Base-by-base conservation (phyloP, 805 yeast species). In the Candida odintsovae region DNA sequence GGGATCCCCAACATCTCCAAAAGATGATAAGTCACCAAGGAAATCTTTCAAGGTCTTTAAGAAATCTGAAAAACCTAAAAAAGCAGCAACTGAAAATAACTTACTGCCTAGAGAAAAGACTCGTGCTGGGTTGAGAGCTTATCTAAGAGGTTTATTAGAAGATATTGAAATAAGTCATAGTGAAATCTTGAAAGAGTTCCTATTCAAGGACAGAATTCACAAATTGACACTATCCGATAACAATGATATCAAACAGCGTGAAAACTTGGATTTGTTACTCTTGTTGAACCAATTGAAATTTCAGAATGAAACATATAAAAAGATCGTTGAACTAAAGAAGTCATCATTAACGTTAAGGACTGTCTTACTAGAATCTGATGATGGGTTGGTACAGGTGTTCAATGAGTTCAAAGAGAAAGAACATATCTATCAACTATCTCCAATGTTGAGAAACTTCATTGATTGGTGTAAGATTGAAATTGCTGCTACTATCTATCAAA, bases 401-500 rank as follows among this genome's bases (percentile, higher is more conserved):
- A 58, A 71, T 25, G 95, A 89, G 55, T 69, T 94, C 22, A 83
- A 84, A 44, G 60, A 63, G 4, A 75, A 81, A 36, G 62, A 68
- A 0, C 69, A 67, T 13, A 73, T 86, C 7, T 65, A 66, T 12
- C 78, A 85, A 9, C 68, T 89, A 42, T 78, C 92, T 6, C 84
- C 86, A 2, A 71, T 86, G 35, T 69, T 90, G 39, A 72, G 73
- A 51, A 76, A 86, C 41, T 82, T 90, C 52, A 71, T 88, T 38
- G 89, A 86, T 54, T 84, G 96, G 88, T 77, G 84, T 50, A 80
- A 89, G 50, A 77, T 92, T 11, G 92, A 90, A 61, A 65, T 88
- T 9, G 88, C 97, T 0, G 86, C 96, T 0, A 83, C 96, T 0
- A 67, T 92, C 3, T 90, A 87, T 64, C 89, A 87, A 52, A 55